Percentiles rank a stretch among this genome's conserved stretches.
phyloP scores from a whole-genome alignment of 2,329 filamentous ascomycete species.

The Phaeomoniella chlamydospora region DNA sequence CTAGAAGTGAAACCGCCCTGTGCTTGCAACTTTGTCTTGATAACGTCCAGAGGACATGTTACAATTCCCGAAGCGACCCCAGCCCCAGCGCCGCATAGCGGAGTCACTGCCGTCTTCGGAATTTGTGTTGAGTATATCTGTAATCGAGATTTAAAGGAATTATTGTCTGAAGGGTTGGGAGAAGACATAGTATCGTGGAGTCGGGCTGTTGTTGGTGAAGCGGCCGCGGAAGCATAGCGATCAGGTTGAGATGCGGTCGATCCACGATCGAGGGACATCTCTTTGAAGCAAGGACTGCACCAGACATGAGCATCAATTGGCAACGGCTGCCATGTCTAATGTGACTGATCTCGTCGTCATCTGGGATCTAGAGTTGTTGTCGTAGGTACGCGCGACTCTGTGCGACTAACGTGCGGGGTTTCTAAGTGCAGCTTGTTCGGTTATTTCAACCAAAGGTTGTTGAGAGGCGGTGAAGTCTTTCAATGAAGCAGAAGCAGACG shows the following conservation, averaged over 20 bases:
- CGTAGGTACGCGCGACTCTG: too few species aligned
- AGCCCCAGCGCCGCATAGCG: slow-evolving; percentile 72
- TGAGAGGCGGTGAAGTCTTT: too few species aligned
- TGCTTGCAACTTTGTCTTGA: slow-evolving; percentile 95
- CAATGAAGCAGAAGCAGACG: too few species aligned
- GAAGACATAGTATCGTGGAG: slow-evolving; percentile 14
- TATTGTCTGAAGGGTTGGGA: slow-evolving; percentile 12
- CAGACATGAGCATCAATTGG: background rate
- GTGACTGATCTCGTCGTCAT: background rate
- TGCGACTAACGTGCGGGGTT: too few species aligned
- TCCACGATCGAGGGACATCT: slow-evolving; percentile 3
- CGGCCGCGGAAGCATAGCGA: slow-evolving; percentile 14
- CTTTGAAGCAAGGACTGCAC: background rate
- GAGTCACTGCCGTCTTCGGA: slow-evolving; percentile 52
- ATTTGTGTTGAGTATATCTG: slow-evolving; percentile 30
- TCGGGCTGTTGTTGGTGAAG: slow-evolving; percentile 7
- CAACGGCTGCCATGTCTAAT: background rate
- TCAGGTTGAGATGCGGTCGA: slow-evolving; percentile 4
- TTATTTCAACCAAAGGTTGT: too few species aligned
- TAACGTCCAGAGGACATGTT: slow-evolving; percentile 94
- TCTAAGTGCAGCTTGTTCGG: too few species aligned
- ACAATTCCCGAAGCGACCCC: slow-evolving; percentile 89
- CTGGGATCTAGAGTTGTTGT: background rate
- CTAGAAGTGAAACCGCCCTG: slow-evolving; percentile 65
- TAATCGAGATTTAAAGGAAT: slow-evolving; percentile 18